Conservation (phyloP, 805 yeast genomes). For the Cyberlindnera euphorbiae region DNA sequence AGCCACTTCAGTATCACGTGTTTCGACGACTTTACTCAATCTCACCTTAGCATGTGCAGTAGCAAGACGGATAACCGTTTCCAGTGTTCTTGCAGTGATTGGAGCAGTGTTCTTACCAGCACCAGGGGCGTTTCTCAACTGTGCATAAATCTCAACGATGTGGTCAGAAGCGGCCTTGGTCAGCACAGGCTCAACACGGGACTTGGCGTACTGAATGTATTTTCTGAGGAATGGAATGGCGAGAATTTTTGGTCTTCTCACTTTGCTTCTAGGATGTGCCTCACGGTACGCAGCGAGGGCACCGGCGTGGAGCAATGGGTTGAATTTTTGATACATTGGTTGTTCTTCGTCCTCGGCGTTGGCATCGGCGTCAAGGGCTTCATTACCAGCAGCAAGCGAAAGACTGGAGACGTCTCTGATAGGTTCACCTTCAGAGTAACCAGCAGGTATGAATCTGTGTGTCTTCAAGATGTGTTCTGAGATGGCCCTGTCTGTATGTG, state of each 20-base stretch:
- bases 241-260: conserved; percentile 44
- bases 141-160: conserved; percentile 76
- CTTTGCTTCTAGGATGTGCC: conserved; percentile 28
- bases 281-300: conserved; percentile 39
- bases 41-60: conserved; percentile 98
- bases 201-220: conserved; percentile 91
- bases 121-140: conserved; percentile 69
- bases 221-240: conserved; percentile 85
- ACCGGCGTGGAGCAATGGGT: conserved; percentile 79
- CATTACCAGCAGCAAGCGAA: conserved; percentile 78
- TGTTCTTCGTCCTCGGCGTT: conserved; percentile 34
- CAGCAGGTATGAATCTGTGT: conserved; percentile 86
- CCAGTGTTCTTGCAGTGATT: conserved; percentile 96
- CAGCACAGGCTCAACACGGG: conserved; percentile 75
- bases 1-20: conserved; percentile 80
- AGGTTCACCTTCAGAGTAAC: conserved; percentile 90
- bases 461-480: conserved; percentile 93
- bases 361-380: conserved; percentile 44
- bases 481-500: conserved; percentile 75
- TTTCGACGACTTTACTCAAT: conserved; percentile 67
- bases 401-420: conserved; percentile 70
- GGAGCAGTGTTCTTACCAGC: conserved; percentile 81
- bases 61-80: conserved; percentile 88
- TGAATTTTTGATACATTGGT: conserved; percentile 75
- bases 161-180: conserved; percentile 72